Evolutionary conservation across 331 rosid species (phyloP).

Genomic region (Malus hybrid): DNA sequence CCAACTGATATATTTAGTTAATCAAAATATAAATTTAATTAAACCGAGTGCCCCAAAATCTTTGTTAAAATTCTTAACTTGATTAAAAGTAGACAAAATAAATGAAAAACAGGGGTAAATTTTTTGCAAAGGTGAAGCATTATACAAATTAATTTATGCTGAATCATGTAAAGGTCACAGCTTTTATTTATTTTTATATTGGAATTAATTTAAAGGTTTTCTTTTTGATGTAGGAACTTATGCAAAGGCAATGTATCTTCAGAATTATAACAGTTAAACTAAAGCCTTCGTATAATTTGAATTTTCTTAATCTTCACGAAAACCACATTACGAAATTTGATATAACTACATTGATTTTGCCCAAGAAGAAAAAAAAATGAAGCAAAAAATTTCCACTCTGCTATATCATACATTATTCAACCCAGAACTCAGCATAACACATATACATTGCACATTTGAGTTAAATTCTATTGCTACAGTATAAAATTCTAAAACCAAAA

Average conservation of each 20-base stretch:
- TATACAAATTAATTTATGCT: not conserved
- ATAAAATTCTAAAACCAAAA: not conserved
- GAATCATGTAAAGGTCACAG: not conserved
- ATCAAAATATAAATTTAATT: not conserved
- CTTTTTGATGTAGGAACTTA: not conserved
- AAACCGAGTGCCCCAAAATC: not conserved
- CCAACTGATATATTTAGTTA: not conserved
- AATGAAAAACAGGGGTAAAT: not conserved
- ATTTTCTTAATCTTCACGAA: not conserved
- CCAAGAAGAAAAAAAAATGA: not conserved
- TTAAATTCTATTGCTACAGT: not conserved
- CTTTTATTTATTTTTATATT: too few species aligned
- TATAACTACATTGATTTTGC: not conserved
- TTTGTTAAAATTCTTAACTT: not conserved
- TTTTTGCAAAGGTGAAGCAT: not conserved
- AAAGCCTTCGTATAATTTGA: not conserved
- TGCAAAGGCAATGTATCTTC: not conserved
- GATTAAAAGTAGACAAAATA: not conserved
- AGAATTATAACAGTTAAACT: not conserved
- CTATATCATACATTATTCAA: not conserved
- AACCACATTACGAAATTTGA: not conserved
- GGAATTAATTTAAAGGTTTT: not conserved
- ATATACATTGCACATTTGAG: not conserved
- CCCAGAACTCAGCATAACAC: not conserved
- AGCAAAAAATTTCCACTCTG: not conserved